Conservation (phyloP, 1,139 yeast genomes). For the Taphrina wiesneri region DNA sequence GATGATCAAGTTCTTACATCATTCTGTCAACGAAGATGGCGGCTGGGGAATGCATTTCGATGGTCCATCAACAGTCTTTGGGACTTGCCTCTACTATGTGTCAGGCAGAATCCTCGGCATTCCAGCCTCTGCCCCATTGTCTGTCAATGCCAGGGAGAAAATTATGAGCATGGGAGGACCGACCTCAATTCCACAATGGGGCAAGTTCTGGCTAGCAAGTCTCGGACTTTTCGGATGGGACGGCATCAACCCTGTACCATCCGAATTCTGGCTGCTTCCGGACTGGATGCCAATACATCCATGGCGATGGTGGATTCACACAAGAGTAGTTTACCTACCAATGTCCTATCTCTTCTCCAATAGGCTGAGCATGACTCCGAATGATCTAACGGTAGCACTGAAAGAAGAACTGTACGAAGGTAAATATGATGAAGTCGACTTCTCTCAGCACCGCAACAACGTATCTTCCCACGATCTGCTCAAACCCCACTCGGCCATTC, state of each 20-base stretch:
- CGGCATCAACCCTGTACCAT: constrained; percentile 98
- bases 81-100: constrained; percentile 86
- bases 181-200: constrained; percentile 92
- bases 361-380: constrained; percentile 55
- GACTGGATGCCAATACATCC: constrained; percentile 83
- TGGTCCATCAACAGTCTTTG: constrained; percentile 93
- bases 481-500: constrained; percentile 77
- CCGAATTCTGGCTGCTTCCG: constrained; percentile 90
- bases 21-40: constrained; percentile 95
- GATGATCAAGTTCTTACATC: constrained; percentile 58
- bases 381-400: constrained; percentile 63
- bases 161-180: constrained; percentile 72
- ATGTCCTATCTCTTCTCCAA: constrained; percentile 75
- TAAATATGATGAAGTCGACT: constrained; percentile 69
- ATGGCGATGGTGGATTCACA: constrained; percentile 99
- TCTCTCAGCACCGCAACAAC: constrained; percentile 68
- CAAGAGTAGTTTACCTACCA: constrained; percentile 87
- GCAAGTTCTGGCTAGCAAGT: constrained; percentile 83
- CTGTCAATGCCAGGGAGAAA: constrained; percentile 73
- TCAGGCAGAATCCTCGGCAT: constrained; percentile 75
- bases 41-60: constrained; percentile 97
- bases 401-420: constrained; percentile 73
- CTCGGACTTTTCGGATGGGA: constrained; percentile 87
- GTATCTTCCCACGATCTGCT: constrained; percentile 92
- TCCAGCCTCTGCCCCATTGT: constrained; percentile 69